Base-by-base conservation (phyloP, 208 protist genomes). In the Blastocrithidia nonstop region DNA sequence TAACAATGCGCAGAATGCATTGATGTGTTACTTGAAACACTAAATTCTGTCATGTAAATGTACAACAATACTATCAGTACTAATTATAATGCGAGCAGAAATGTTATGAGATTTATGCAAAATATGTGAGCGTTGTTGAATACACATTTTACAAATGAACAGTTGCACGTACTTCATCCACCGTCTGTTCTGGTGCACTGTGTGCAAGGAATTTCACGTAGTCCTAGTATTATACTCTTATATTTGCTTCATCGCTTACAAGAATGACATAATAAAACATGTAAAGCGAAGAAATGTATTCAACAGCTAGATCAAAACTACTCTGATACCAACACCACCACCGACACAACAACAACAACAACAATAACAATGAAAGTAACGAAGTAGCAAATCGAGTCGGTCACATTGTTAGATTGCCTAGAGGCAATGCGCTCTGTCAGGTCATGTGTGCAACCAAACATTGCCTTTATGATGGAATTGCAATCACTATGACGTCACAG, bases 131-230 rank as follows among this genome's bases (percentile, higher is more conserved):
- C 13, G 37, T 42, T 24, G 8, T 42, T 42, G 15, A 42, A 36
- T 0, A 25, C 25, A 16, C 37, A 42, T 24, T 36, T 4, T n/a
- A 15, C 32, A 3, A 19, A 25, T 11, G 27, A 13, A 8, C 20
- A 22, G 5, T 29, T 25, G 29, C 7, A 25, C 32, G 29, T 47
- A 26, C n/a, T 25, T 13, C 26, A n/a, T 11, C 19, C 42, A 17
- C 22, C 42, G 29, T 19, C 19, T 4, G 29, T 47, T 22, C 42
- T 93, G n/a, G 70, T 93, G 27, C 83, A 93, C 49, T 93, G 83
- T 41, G 37, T 72, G 27, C 61, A 74, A 24, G 83, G 83, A 11
- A 64, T 73, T 7, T 88, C 78, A 16, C 68, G 83, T 21, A 93
- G 83, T 45, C 60, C 72, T 6, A 76, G 60, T 32, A 58, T 87